phyloP scores from a whole-genome alignment of 2,329 filamentous ascomycete species.

The Claviceps pazoutovae region DNA sequence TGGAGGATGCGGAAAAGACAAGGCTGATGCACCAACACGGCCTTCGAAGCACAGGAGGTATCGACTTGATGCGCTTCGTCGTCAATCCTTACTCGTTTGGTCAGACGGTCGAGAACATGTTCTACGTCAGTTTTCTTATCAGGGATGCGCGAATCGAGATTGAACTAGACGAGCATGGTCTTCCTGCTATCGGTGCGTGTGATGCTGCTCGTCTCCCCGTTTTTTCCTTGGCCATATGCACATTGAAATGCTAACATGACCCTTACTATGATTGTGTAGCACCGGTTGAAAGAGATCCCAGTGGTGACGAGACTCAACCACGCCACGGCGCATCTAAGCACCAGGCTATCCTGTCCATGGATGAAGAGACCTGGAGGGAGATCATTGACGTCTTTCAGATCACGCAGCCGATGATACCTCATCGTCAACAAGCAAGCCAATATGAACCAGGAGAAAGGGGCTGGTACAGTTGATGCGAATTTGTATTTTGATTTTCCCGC shows the following conservation, averaged over 20 bases:
- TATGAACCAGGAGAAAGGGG: constrained; percentile 41
- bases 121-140: constrained; percentile 90
- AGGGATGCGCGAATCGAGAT: constrained; percentile 70
- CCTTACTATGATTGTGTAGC: constrained; percentile 9
- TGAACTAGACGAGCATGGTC: constrained; percentile 53
- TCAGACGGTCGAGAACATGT: constrained; percentile 92
- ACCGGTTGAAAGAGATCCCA: constrained; percentile 25
- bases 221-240: neutral
- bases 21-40: constrained; percentile 50
- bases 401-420: constrained; percentile 68
- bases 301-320: constrained; percentile 30
- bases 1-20: constrained; percentile 29
- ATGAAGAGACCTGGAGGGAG: constrained; percentile 70
- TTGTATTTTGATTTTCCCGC: neutral
- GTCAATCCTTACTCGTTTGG: constrained; percentile 84
- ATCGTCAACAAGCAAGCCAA: constrained; percentile 48
- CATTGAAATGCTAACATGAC: neutral
- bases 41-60: constrained; percentile 53
- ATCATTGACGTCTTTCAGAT: constrained; percentile 67
- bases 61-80: constrained; percentile 74
- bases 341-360: constrained; percentile 79
- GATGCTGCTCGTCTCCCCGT: neutral
- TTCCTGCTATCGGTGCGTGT: constrained; percentile 68
- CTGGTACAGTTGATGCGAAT: constrained; percentile 45
- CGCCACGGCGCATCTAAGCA: constrained; percentile 49